Base-by-base conservation (phyloP, 768 basidiomycete species). In the Auricularia heimuer region DNA sequence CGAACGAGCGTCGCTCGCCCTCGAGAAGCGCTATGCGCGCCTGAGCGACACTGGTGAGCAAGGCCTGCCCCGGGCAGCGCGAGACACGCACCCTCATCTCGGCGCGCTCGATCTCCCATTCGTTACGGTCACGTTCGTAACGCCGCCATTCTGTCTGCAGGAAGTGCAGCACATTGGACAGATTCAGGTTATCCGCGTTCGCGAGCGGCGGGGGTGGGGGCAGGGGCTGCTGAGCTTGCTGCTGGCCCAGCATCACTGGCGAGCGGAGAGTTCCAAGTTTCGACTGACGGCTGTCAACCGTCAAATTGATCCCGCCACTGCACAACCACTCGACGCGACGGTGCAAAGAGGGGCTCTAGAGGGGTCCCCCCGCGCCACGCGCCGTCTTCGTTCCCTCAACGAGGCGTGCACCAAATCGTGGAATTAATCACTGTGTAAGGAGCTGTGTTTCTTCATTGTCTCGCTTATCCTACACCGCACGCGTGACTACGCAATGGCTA, bases 31-130 rank as follows among this genome's bases (percentile, higher is more conserved):
- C 97, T 70, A 99, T 98, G 63, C 97, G 87, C 63, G 96, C 96
- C 94, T 96, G 71, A 4, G 62, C 67, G 34, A 8, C 35, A 6
- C 36, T 54, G 10, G n/a, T 44, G 54, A 36, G 21, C 54, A 24
- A 10, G 42, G 64, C 56, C 21, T 62, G 47, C 39, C 62, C 33
- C 47, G 65, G 12, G 39, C 66, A 64, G 63, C 54, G 62, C 54
- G 67, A 67, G 64, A 67, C 54, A 85, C 91, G 71, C 68, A 94
- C 94, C 83, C 96, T 83, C 95, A 98, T 98, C 77, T 98, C 97
- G 37, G 97, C 97, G 70, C 97, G 82, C 77, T 98, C 97, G 71
- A 99, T 99, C 81, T 99, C 97, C 96, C 96, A 99, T 78, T 99
- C 97, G 74, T 99, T 99, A 72, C 96, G 84, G 79, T 99, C 97